A percentile compares a stretch with the other conserved stretches of the same genome.
phyloP scores from a whole-genome alignment of 2,329 filamentous ascomycete genomes.

The Dryadomyces quercivorus region DNA sequence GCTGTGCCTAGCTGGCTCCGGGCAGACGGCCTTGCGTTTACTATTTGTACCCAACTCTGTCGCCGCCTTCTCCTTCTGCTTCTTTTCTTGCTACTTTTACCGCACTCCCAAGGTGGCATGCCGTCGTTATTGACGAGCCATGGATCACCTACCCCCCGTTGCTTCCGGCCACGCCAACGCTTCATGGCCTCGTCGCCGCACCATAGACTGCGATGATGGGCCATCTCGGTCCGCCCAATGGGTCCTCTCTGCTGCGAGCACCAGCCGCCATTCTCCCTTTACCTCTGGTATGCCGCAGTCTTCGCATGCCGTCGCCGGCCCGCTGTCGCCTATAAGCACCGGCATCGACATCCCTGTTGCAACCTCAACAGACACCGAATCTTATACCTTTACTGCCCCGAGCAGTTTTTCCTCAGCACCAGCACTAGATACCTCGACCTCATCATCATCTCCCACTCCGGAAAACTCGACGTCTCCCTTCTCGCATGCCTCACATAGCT shows the following conservation, averaged over 20 bases:
- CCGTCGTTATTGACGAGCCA: conserved; percentile 30
- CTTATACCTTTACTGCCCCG: conserved; percentile 15
- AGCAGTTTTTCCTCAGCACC: conserved; percentile 6
- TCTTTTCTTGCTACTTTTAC: not conserved
- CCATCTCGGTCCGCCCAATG: conserved; percentile 23
- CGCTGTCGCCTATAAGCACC: conserved; percentile 41
- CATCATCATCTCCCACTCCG: conserved; percentile 28
- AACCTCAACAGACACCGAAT: conserved; percentile 10
- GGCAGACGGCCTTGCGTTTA: not conserved
- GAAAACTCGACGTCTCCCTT: conserved; percentile 35
- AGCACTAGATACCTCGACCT: conserved; percentile 16
- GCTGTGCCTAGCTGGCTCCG: not conserved
- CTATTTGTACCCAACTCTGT: not conserved
- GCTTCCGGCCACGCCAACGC: conserved; percentile 27
- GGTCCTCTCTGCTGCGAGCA: conserved; percentile 17
- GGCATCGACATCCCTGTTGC: conserved; percentile 27
- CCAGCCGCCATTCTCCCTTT: conserved; percentile 17
- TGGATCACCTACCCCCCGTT: conserved; percentile 32
- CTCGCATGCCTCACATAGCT: conserved; percentile 32
- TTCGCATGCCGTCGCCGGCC: conserved; percentile 24
- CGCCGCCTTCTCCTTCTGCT: conserved; percentile 4
- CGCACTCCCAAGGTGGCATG: conserved; percentile 19
- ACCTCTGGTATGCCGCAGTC: conserved; percentile 19
- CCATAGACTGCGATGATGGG: conserved; percentile 28
- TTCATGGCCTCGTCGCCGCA: conserved; percentile 33